phyloP scores from a whole-genome alignment of 192 early-diverging fungal species.

The Coemansia sp. region DNA sequence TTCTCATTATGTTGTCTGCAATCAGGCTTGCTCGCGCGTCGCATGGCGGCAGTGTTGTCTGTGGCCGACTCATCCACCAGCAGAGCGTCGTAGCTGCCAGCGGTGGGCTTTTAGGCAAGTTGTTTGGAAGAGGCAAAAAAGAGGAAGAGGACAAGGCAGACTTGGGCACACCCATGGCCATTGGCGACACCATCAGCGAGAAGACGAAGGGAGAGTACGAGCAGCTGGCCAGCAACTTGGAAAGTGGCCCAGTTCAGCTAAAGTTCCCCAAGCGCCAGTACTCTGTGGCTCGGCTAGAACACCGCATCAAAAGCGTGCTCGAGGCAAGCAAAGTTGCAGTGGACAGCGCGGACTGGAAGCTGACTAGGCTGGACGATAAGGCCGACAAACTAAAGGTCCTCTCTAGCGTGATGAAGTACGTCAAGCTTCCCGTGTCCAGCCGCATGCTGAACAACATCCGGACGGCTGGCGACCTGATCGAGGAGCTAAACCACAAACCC shows the following conservation, averaged over 20 bases:
- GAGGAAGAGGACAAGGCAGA: neutral
- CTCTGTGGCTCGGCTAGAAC: constrained; percentile 15
- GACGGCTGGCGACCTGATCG: constrained; percentile 43
- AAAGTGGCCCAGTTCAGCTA: neutral
- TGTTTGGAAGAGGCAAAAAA: constrained; percentile 39
- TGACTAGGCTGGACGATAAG: constrained; percentile 24
- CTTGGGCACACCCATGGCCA: neutral
- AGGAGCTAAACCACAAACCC: constrained; percentile 35
- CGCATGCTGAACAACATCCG: constrained; percentile 49
- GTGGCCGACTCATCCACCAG: constrained; percentile 23
- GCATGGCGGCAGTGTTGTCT: neutral
- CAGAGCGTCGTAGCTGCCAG: constrained; percentile 13
- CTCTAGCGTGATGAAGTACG: constrained; percentile 31
- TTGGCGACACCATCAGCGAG: constrained; percentile 3
- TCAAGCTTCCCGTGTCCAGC: constrained; percentile 33
- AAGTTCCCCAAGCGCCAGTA: constrained; percentile 37
- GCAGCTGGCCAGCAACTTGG: neutral
- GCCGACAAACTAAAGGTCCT: constrained; percentile 46
- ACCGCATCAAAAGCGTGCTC: constrained; percentile 16
- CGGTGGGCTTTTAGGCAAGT: constrained; percentile 24
- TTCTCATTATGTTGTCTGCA: constrained; percentile 22
- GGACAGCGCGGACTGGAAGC: constrained; percentile 36
- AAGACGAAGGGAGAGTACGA: neutral
- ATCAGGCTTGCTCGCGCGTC: constrained; percentile 12
- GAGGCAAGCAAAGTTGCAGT: constrained; percentile 12